Evolutionary conservation across 1,284 basidiomycete genomes (phyloP), one percentile per base, ranked within the genome.

Genomic region (Marasmius tenuissimus): DNA sequence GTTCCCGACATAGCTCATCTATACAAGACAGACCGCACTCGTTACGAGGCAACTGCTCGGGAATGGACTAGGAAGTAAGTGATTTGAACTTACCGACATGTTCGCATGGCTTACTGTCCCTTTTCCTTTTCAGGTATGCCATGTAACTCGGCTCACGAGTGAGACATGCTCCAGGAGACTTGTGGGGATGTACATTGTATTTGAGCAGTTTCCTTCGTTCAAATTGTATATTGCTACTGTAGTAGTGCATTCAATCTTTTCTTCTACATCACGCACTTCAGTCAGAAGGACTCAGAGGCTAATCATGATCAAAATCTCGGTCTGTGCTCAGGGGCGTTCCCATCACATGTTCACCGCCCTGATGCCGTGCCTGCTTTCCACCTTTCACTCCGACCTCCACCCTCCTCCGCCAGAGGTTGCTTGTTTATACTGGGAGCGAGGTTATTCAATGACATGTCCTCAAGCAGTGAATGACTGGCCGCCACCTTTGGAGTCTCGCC

Each of bases 11-110:
- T 92, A 66, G 89, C 94, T 40, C 89, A 96, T 79, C 78, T 95
- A 68, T 98, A 97, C 88, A 97, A 97, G 92, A 96, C 93, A 53
- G 94, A 97, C 77, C 88, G 94, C 70, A 81, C 92, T 67, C 88
- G 94, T 71, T 97, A 97, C 76, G 96, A 97, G 78, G 91, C 93
- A 65, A 97, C 94, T 35, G 96, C 96, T 50, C 85, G 94, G 80
- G 96, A 97, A 83, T 97, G 95, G 95, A 96, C 95, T 75, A 89
- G 94, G 86, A 97, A 97, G 94, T 97, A 72, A 72, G 93, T 84
- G 22, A 42, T 8, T 39, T 12, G 35, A 11, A n/a, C 40, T 48
- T 16, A 35, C 47, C 53, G 48, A 51, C 37, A 27, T 20, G 40
- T 20, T 52, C 55, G 35, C 45, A 39, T 61, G 37, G 57, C 70